Evolutionary conservation across 371 early-diverging fungal species (phyloP).

Genomic region (Smittium culicis): DNA sequence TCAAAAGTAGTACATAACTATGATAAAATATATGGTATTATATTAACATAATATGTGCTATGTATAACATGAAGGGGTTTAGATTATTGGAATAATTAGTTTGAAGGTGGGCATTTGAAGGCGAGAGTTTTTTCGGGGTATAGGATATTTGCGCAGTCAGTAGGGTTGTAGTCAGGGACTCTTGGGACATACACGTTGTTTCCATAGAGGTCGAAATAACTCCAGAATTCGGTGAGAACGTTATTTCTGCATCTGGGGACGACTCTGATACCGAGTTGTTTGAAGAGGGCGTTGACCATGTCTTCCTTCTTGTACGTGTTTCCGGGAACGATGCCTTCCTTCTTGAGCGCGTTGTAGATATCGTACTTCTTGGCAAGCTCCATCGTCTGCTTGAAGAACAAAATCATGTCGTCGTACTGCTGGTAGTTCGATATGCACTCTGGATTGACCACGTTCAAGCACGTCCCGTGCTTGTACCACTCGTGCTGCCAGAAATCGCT

Average conservation of each 20-base stretch:
- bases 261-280: neutral
- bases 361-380: conserved; percentile 40
- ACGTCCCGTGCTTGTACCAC: conserved; percentile 69
- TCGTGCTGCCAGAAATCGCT: conserved; percentile 54
- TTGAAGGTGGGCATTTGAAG: neutral
- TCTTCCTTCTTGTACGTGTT: neutral
- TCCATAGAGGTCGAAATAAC: neutral
- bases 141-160: neutral
- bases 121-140: neutral
- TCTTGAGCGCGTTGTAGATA: conserved; percentile 38
- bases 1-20: too few species aligned
- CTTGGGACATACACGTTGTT: neutral
- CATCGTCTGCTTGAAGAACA: conserved; percentile 39
- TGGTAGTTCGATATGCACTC: conserved; percentile 33
- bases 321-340: conserved; percentile 41
- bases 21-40: too few species aligned
- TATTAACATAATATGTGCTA: too few species aligned
- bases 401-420: conserved; percentile 40
- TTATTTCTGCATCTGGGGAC: neutral
- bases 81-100: too few species aligned
- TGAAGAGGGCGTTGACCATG: neutral
- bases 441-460: conserved; percentile 46
- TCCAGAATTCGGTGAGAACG: neutral
- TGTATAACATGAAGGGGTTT: too few species aligned
- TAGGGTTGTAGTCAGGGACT: neutral